phyloP scores from a whole-genome alignment of 345 rosid species.

The Nephelium lappaceum region DNA sequence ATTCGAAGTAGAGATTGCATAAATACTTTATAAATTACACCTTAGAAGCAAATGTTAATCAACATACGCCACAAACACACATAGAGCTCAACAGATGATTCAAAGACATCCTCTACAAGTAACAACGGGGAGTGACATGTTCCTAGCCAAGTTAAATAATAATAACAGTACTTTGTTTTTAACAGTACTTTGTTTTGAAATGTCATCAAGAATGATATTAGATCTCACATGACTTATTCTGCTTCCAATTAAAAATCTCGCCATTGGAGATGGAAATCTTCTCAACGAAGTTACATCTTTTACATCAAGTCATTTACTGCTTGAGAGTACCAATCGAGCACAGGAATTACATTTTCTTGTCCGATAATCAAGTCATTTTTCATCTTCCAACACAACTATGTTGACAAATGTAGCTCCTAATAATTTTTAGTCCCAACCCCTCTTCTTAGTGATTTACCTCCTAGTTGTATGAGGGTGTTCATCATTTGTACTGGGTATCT shows the following conservation, averaged over 20 bases:
- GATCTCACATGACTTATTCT: background rate
- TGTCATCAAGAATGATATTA: background rate
- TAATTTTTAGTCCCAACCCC: background rate
- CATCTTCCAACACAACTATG: background rate
- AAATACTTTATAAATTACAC: background rate
- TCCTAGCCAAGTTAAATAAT: background rate
- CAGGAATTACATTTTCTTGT: background rate
- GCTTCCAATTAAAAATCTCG: background rate
- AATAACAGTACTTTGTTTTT: background rate
- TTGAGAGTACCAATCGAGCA: background rate
- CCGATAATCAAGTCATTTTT: background rate
- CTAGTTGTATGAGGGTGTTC: background rate
- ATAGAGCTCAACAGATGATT: background rate
- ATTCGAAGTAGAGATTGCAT: background rate
- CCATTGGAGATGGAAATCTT: background rate
- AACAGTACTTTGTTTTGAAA: conserved; percentile 1
- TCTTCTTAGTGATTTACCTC: background rate
- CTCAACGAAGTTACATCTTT: background rate
- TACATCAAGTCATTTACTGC: background rate
- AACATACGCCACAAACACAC: background rate
- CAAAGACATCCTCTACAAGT: background rate
- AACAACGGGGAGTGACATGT: background rate
- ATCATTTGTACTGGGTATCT: background rate
- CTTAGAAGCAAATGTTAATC: background rate
- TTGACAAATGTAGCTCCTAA: background rate